Base-by-base conservation (phyloP, 2,329 filamentous ascomycete genomes). In the Aspergillus pseudoglaucus region DNA sequence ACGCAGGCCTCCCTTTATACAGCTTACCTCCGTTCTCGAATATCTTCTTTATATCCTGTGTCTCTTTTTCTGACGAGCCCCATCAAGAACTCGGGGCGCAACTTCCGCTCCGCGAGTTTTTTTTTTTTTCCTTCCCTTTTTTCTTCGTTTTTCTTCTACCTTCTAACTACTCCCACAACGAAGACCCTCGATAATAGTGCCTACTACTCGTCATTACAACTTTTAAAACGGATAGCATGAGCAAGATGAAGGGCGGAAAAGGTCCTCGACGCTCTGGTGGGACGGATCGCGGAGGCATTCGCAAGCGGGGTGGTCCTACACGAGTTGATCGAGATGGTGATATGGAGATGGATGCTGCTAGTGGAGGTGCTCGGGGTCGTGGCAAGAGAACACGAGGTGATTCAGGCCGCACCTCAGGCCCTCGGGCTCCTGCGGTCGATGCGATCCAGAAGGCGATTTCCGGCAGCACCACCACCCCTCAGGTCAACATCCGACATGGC, bases 281-380 rank as follows among this genome's bases (percentile, higher is more conserved):
- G 46, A 56, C 63, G 45, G 63, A 68, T 51, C 69, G 75, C 50
- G 75, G 76, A 47, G 76, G 76, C 32, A 77, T 79, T 47, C 69
- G 74, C 53, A 80, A 79, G 66, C 70, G 73, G 51, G 67, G 66
- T 46, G 63, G 60, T 44, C 59, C 67, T 17, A 61, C 65, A 44
- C 70, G 74, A 49, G 65, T 76, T 46, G 81, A 84, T 60, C 75
- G 74, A 58, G 81, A 84, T 70, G 81, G 81, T 30, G 81, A 84
- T 61, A 62, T 83, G 50, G 70, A 75, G 40, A 84, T 84, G 81
- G 79, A 76, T 59, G 65, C 65, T 32, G 60, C 69, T 27, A 62
- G 62, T 44, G 62, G 64, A 41, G 63, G 58, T 30, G 63, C 61
- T 44, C 62, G 64, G 39, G 63, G 57, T 25, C 60, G 64, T 52